Percentiles rank a stretch among this genome's conserved stretches.
Evolutionary conservation across 805 yeast species (phyloP).

Genomic region (Yueomyces sp.): DNA sequence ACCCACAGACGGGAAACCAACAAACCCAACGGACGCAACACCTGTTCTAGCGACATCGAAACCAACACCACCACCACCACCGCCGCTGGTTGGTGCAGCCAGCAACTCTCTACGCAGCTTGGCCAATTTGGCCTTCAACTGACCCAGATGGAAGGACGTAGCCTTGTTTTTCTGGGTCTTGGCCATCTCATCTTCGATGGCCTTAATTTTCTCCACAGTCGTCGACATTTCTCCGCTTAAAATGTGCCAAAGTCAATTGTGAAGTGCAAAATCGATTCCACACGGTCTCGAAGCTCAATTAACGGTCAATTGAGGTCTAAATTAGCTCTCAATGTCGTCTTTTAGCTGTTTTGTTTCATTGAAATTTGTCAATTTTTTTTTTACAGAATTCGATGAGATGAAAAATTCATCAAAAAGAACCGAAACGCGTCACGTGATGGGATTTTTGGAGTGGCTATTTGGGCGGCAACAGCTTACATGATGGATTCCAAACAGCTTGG

Average conservation of each 20-base stretch:
- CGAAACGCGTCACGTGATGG: too few relatives aligned
- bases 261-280: too few relatives aligned
- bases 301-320: too few relatives aligned
- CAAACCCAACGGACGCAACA: slow-evolving; percentile 93
- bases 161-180: slow-evolving; percentile 96
- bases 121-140: slow-evolving; percentile 91
- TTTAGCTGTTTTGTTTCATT: too few relatives aligned
- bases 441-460: too few relatives aligned
- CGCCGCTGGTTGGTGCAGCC: slow-evolving; percentile 55
- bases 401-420: too few relatives aligned
- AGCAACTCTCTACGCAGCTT: slow-evolving; percentile 86
- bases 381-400: too few relatives aligned
- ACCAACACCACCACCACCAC: slow-evolving; percentile 89
- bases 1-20: slow-evolving; percentile 93
- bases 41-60: slow-evolving; percentile 99
- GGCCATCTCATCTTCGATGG: slow-evolving; percentile 85
- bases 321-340: too few relatives aligned
- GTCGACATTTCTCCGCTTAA: slow-evolving; percentile 35
- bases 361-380: too few relatives aligned
- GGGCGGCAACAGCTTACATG: too few relatives aligned
- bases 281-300: too few relatives aligned
- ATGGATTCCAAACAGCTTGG: too few relatives aligned
- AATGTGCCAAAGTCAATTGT: not conserved
- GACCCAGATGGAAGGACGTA: slow-evolving; percentile 95
- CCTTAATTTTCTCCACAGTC: slow-evolving; percentile 62